phyloP scores from a whole-genome alignment of 129 eudicot genomes.

The Smallanthus sonchifolius region DNA sequence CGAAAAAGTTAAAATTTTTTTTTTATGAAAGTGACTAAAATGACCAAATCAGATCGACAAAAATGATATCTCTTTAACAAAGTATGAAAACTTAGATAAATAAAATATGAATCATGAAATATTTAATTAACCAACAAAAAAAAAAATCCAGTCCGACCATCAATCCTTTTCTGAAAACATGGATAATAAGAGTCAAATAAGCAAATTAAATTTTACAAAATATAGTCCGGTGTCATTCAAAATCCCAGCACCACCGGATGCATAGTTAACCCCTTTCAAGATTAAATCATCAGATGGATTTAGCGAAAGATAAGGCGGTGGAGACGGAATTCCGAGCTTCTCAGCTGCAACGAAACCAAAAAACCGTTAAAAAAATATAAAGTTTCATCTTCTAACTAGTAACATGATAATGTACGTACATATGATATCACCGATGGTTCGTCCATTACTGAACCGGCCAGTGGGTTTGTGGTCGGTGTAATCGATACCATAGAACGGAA shows the following conservation, averaged over 20 bases:
- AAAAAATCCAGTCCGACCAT: too few relatives aligned
- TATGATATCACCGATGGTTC: conserved; percentile 90
- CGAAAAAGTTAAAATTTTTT: too few relatives aligned
- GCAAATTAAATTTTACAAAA: conserved; percentile 42
- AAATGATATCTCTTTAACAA: too few relatives aligned
- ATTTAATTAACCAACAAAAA: too few relatives aligned
- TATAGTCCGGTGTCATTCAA: conserved; percentile 87
- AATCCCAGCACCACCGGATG: conserved; percentile 98
- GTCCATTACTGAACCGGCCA: conserved; percentile 84
- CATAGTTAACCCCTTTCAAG: conserved; percentile 80
- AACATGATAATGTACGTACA: conserved; percentile 33
- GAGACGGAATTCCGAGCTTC: conserved; percentile 75
- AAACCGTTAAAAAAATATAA: background rate
- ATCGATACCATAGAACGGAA: conserved; percentile 71
- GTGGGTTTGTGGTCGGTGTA: conserved; percentile 52
- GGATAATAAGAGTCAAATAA: background rate
- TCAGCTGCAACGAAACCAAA: conserved; percentile 45
- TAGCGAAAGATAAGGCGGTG: conserved; percentile 81
- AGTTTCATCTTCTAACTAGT: background rate
- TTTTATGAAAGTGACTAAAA: too few relatives aligned
- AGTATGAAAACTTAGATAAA: too few relatives aligned
- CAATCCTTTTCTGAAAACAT: background rate
- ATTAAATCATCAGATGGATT: conserved; percentile 51
- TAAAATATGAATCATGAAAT: too few relatives aligned
- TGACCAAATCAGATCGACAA: too few relatives aligned